phyloP scores from a whole-genome alignment of 2,329 filamentous ascomycete species.

The Ambrosiella cleistominuta region DNA sequence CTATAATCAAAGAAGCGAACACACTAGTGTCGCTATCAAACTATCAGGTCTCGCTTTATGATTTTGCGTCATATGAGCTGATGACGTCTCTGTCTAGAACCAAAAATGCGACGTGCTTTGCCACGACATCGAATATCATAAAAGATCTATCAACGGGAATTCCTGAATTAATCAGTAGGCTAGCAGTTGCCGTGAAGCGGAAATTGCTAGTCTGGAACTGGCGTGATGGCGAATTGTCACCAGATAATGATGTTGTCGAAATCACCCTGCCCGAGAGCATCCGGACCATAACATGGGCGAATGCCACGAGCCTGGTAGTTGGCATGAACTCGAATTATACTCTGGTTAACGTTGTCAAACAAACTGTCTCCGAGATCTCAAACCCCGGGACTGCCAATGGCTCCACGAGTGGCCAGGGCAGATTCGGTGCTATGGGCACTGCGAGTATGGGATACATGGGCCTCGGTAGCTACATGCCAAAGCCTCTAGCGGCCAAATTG shows the following conservation, averaged over 20 bases:
- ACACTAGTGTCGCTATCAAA: conserved; percentile 83
- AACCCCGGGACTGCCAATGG: conserved; percentile 57
- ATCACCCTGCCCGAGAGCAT: conserved; percentile 67
- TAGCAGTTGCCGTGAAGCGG: conserved; percentile 86
- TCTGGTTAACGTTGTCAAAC: conserved; percentile 65
- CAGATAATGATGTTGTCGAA: conserved; percentile 45
- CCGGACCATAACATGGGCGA: conserved; percentile 81
- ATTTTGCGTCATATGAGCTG: conserved; percentile 67
- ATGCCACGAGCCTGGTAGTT: conserved; percentile 67
- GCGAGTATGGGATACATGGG: conserved; percentile 95
- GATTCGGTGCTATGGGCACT: conserved; percentile 68
- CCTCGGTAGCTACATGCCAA: conserved; percentile 77
- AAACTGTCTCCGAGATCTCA: conserved; percentile 58
- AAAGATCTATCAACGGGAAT: conserved; percentile 76
- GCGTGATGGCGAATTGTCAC: conserved; percentile 78
- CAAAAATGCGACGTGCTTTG: conserved; percentile 77
- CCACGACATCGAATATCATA: conserved; percentile 87
- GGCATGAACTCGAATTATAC: conserved; percentile 87
- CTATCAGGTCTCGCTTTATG: conserved; percentile 74
- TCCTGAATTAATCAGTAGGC: conserved; percentile 75
- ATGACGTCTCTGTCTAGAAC: conserved; percentile 66
- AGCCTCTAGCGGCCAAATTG: conserved; percentile 69
- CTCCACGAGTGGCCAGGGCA: conserved; percentile 42
- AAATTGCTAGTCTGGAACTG: conserved; percentile 84
- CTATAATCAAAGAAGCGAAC: conserved; percentile 87